Evolutionary conservation across 345 rosid species (phyloP).

Genomic region (thale cress (Arabidopsis thaliana)): TAIR10.1 NC_003071.7:11833001-11833500

Average conservation of each 20-base stretch:
- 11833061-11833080: not conserved
- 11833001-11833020: slow-evolving; percentile 34
- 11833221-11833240: slow-evolving; percentile 49
- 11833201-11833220: slow-evolving; percentile 90
- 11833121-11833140: slow-evolving; percentile 62
- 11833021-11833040: slow-evolving; percentile 13
- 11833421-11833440: slow-evolving; percentile 76
- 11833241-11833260: slow-evolving; percentile 92
- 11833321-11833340: slow-evolving; percentile 84
- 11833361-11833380: slow-evolving; percentile 67
- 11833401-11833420: slow-evolving; percentile 63
- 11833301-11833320: slow-evolving; percentile 95
- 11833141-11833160: slow-evolving; percentile 65
- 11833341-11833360: slow-evolving; percentile 78
- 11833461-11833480: slow-evolving; percentile 70
- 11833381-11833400: slow-evolving; percentile 48
- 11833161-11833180: slow-evolving; percentile 73
- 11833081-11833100: slow-evolving; percentile 48
- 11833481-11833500: slow-evolving; percentile 68
- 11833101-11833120: slow-evolving; percentile 85
- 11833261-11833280: slow-evolving; percentile 94
- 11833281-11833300: slow-evolving; percentile 80
- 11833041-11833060: slow-evolving; percentile 32
- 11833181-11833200: slow-evolving; percentile 77
- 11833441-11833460: slow-evolving; percentile 60